Conservation (phyloP, 208 protist genomes). For the Blechomonas ayalai region DNA sequence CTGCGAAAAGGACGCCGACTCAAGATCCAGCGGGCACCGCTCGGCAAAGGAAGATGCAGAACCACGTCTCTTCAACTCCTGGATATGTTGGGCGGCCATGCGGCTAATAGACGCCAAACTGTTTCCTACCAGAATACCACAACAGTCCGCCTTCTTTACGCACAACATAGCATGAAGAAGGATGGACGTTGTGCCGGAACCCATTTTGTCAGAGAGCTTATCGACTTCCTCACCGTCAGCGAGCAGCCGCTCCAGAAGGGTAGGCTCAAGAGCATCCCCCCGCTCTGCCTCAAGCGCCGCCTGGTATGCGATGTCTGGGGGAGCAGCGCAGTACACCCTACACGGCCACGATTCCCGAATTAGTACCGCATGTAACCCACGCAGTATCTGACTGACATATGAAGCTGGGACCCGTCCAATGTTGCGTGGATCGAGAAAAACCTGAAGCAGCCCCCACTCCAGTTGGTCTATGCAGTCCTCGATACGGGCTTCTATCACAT, state of each 20-base stretch:
- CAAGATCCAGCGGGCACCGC: conserved; percentile 14
- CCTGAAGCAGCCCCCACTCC: conserved; percentile 23
- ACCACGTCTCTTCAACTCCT: too few species aligned
- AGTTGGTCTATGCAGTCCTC: conserved; percentile 15
- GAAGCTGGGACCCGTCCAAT: neutral
- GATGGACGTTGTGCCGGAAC: too few species aligned
- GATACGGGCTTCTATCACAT: conserved; percentile 5
- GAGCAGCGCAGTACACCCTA: conserved; percentile 1
- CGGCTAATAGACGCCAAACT: too few species aligned
- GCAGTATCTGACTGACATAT: conserved; percentile 2
- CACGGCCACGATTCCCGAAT: conserved; percentile 7
- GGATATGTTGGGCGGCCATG: too few species aligned
- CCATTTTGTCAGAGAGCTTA: too few species aligned
- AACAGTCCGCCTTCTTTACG: conserved; percentile 4
- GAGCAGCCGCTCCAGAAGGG: neutral
- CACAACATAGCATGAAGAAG: conserved; percentile 12
- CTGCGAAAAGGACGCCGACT: conserved; percentile 13
- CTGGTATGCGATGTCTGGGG: neutral
- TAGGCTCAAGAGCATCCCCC: neutral
- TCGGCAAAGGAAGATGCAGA: too few species aligned
- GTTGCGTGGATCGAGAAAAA: conserved; percentile 12
- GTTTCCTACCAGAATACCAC: conserved; percentile 2
- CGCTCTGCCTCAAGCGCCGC: neutral
- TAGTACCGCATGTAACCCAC: neutral
- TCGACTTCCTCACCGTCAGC: conserved; percentile 2